Conservation (phyloP, 2,329 filamentous ascomycete genomes). For the Botrytis fragariae region DNA sequence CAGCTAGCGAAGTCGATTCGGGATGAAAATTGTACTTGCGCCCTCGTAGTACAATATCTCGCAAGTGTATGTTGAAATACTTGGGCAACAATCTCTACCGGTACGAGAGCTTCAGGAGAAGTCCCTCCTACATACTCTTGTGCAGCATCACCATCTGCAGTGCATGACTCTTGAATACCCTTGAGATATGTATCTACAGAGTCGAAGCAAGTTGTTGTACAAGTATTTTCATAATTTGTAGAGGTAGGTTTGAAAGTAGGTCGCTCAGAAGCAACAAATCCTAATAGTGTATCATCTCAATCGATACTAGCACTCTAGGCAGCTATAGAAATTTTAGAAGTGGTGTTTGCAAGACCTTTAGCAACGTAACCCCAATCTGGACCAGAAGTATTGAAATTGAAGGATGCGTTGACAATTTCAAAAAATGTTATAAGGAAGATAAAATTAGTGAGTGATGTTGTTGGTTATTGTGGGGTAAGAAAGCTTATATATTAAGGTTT, state of each 20-base stretch:
- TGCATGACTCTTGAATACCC: conserved; percentile 33
- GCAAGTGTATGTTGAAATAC: conserved; percentile 20
- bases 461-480: not conserved
- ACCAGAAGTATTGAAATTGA: conserved; percentile 36
- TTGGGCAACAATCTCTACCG: conserved; percentile 17
- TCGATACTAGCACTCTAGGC: conserved; percentile 37
- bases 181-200: conserved; percentile 34
- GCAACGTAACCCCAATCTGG: conserved; percentile 37
- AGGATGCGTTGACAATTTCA: conserved; percentile 14
- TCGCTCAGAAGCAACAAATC: conserved; percentile 36
- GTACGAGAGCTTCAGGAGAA: conserved; percentile 30
- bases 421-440: not conserved
- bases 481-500: not conserved
- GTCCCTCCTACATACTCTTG: conserved; percentile 23
- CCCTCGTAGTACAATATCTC: not conserved
- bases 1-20: not conserved
- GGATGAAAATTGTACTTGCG: conserved; percentile 20
- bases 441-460: not conserved
- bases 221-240: conserved; percentile 33
- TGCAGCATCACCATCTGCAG: conserved; percentile 34
- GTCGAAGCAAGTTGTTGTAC: conserved; percentile 33
- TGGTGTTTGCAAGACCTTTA: conserved; percentile 36
- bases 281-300: conserved; percentile 36
- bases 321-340: conserved; percentile 36
- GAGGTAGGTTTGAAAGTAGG: conserved; percentile 33